Percentiles rank a stretch among this genome's conserved stretches.
Conservation (phyloP, 495 filamentous ascomycete genomes). For the Pyrenula aspistea region DNA sequence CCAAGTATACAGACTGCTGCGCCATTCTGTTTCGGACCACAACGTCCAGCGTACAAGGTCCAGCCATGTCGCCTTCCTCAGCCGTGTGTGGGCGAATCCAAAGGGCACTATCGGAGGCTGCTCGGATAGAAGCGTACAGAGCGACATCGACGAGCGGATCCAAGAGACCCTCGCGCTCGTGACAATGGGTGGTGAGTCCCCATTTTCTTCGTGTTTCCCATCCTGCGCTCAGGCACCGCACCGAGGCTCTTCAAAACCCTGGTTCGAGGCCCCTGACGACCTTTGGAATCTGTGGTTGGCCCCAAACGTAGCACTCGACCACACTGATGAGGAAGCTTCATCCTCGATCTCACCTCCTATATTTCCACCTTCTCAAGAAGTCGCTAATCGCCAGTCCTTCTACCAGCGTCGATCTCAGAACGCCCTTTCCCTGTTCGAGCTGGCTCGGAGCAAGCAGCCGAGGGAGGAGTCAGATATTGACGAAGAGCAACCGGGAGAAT, state of each 20-base stretch:
- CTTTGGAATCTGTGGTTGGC: not conserved
- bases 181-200: not conserved
- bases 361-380: not conserved
- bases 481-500: no score
- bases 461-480: no score
- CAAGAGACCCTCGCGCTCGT: not conserved
- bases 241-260: not conserved
- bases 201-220: not conserved
- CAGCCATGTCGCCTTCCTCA: not conserved
- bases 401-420: not conserved
- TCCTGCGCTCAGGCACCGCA: not conserved
- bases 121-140: not conserved
- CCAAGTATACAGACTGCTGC: not conserved
- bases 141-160: not conserved
- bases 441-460: not conserved
- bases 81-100: not conserved
- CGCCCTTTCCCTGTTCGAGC: constrained; percentile 1
- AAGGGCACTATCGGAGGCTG: not conserved
- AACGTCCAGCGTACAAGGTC: not conserved
- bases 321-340: not conserved
- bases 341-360: not conserved
- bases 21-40: not conserved
- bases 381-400: not conserved
- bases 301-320: not conserved
- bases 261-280: not conserved